A percentile compares a stretch with the other conserved stretches of the same genome.
phyloP scores from a whole-genome alignment of 371 early-diverging fungal genomes.

The Dichotomocladium elegans region DNA sequence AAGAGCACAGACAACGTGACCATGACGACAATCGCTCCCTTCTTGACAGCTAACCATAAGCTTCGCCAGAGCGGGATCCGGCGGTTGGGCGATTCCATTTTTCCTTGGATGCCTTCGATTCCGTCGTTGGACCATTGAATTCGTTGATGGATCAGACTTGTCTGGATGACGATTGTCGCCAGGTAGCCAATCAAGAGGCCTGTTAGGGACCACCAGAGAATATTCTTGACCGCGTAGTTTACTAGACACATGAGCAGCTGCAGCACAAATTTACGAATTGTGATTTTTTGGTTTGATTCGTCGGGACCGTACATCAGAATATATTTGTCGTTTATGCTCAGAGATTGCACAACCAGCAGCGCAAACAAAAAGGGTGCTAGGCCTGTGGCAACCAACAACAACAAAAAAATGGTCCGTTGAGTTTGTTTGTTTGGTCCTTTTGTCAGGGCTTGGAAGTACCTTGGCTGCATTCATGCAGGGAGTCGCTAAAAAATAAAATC shows the following conservation, averaged over 20 bases:
- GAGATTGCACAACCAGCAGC: slow-evolving; percentile 51
- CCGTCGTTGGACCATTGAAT: background rate
- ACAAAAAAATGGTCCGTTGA: too few relatives aligned
- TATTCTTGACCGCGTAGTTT: slow-evolving; percentile 50
- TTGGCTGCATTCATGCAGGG: slow-evolving; percentile 59
- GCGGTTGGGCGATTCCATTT: slow-evolving; percentile 8
- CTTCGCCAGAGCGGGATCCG: slow-evolving; percentile 41
- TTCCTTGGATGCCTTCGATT: background rate
- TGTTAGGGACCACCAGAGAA: slow-evolving; percentile 61
- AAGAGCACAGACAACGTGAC: slow-evolving; percentile 35
- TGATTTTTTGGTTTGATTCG: slow-evolving; percentile 31
- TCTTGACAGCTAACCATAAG: slow-evolving; percentile 31
- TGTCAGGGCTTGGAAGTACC: slow-evolving; percentile 49
- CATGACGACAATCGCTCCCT: slow-evolving; percentile 17
- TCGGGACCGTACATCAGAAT: slow-evolving; percentile 39
- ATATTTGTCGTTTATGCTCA: slow-evolving; percentile 50
- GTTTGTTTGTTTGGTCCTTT: too few relatives aligned
- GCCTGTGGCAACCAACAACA: too few relatives aligned
- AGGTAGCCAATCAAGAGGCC: slow-evolving; percentile 49
- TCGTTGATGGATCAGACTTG: slow-evolving; percentile 17
- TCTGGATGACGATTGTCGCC: slow-evolving; percentile 35
- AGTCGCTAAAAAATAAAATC: slow-evolving; percentile 55
- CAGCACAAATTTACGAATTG: slow-evolving; percentile 38
- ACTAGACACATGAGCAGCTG: slow-evolving; percentile 52
- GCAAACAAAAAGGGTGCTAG: slow-evolving; percentile 57